A percentile compares a stretch with the other conserved stretches of the same genome.
These are phyloP conservation scores for Dictyostelium discoideum DNA, from an alignment of 78 protist species.

Conservation along the genomic window DNA sequence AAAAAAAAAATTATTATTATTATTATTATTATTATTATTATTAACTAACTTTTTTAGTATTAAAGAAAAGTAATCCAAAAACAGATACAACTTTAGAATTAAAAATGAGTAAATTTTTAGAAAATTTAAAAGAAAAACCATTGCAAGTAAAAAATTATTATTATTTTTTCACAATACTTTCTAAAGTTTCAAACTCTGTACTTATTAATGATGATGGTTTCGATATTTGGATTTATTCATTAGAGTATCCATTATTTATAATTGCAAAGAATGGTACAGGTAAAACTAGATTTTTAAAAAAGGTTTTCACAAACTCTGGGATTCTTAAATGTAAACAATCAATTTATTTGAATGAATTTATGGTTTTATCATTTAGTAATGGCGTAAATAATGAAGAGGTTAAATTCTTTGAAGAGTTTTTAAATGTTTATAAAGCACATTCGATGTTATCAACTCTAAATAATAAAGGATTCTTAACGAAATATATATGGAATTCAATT, in stretches of 20 bases:
- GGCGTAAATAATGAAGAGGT: neutral
- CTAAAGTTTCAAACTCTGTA: neutral
- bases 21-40: no score
- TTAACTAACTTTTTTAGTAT: no score
- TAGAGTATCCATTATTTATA: neutral
- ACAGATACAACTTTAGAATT: neutral
- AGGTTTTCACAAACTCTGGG: neutral
- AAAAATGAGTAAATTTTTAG: neutral
- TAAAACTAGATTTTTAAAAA: neutral
- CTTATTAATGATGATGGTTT: neutral
- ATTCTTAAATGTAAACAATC: neutral
- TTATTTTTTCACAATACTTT: neutral
- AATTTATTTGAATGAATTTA: neutral
- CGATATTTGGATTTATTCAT: neutral
- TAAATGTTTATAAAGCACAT: neutral
- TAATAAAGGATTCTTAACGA: neutral
- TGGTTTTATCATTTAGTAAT: neutral
- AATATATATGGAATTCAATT: neutral
- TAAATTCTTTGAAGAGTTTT: neutral
- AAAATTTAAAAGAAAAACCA: neutral
- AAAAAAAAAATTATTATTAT: no score
- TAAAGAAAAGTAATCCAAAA: neutral
- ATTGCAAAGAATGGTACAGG: neutral
- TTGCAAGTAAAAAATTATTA: neutral
- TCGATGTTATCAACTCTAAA: neutral